Evolutionary conservation across 345 rosid genomes (phyloP).

Genomic region (Aquilaria sinensis): DNA sequence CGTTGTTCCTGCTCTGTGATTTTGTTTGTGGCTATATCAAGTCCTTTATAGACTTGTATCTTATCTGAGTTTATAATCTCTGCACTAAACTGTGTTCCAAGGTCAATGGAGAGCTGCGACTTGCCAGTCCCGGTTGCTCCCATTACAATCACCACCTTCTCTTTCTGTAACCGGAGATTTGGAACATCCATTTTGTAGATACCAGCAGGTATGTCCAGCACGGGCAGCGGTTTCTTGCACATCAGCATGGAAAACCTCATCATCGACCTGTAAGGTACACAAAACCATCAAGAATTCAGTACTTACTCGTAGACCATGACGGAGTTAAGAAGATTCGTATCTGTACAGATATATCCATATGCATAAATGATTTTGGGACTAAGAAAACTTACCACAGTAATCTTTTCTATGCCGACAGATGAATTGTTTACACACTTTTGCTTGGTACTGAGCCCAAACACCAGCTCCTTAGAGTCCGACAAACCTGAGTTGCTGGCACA

Average conservation of each 20-base stretch:
- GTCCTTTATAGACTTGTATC: slow-evolving; percentile 52
- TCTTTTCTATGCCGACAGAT: too few species aligned
- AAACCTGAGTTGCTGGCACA: too few species aligned
- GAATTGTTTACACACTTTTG: too few species aligned
- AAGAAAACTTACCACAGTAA: too few species aligned
- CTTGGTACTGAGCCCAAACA: too few species aligned
- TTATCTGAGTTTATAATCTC: slow-evolving; percentile 85
- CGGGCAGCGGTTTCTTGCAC: slow-evolving; percentile 16
- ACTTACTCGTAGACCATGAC: too few species aligned
- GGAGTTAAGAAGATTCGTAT: too few species aligned
- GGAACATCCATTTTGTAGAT: slow-evolving; percentile 15
- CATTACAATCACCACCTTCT: slow-evolving; percentile 61
- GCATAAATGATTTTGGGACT: too few species aligned
- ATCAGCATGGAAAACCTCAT: slow-evolving; percentile 19
- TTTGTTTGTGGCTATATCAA: slow-evolving; percentile 53
- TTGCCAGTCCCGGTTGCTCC: slow-evolving; percentile 90
- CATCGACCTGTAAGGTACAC: neutral
- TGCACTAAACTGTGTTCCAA: slow-evolving; percentile 51
- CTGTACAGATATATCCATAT: too few species aligned
- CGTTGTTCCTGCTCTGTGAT: slow-evolving; percentile 44
- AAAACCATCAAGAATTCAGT: too few species aligned
- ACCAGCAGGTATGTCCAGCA: slow-evolving; percentile 15
- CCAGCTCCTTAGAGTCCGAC: too few species aligned
- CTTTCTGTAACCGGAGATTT: slow-evolving; percentile 27
- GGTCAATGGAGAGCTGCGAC: slow-evolving; percentile 71